Percentiles rank a stretch among this genome's conserved stretches.
phyloP scores from a whole-genome alignment of 306 rosid species.

The Argentina anserina region DNA sequence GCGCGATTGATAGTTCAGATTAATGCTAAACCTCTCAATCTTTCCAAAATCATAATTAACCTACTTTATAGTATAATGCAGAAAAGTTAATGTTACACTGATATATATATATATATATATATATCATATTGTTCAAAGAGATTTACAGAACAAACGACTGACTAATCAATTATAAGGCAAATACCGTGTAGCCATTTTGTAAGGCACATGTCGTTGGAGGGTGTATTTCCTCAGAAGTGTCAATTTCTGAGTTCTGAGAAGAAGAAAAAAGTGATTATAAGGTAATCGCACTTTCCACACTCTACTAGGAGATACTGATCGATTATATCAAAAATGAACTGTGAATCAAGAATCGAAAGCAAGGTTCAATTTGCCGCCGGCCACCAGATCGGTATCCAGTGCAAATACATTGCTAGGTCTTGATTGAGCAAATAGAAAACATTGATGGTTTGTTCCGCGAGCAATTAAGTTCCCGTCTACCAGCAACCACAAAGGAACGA shows the following conservation, averaged over 20 bases:
- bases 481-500: conserved; percentile 5
- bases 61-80: conserved; percentile 26
- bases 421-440: background rate
- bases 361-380: background rate
- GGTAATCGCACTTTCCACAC: background rate
- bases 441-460: background rate
- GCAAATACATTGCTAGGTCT: background rate
- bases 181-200: background rate
- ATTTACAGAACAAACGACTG: background rate
- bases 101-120: no score
- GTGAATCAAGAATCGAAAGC: background rate
- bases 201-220: background rate
- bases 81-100: conserved; percentile 17
- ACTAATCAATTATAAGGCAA: background rate
- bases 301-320: background rate
- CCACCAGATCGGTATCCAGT: background rate
- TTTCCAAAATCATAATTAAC: conserved; percentile 65
- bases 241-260: background rate
- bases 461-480: conserved; percentile 3
- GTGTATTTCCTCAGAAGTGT: background rate
- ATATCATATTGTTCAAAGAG: background rate
- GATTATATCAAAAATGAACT: background rate
- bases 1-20: conserved; percentile 27
- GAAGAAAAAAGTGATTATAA: background rate
- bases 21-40: conserved; percentile 34